Base-by-base conservation (phyloP, 2,329 filamentous ascomycete genomes). In the Calonectria ilicicola region DNA sequence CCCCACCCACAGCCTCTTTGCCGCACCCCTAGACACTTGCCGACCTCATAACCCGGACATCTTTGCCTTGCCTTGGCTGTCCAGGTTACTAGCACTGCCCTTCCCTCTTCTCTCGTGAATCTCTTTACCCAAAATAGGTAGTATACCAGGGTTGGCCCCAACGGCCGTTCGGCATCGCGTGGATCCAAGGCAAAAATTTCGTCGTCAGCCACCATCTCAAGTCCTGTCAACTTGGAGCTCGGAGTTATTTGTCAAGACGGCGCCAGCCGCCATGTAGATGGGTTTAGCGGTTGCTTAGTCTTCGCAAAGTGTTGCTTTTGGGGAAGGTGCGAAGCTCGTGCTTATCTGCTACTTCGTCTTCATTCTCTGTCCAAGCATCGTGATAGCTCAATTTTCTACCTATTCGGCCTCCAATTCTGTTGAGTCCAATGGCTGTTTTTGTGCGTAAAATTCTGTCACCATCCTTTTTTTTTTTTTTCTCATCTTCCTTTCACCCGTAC, bases 401-500 rank as follows among this genome's bases (percentile, higher is more conserved):
- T 19, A 5, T 38, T 38, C 14, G 7, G n/a, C 8, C 3, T 38
- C 38, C 7, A 23, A 12, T 23, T 53, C 29, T 21, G 51, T 49
- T 17, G 29, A 42, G 40, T 17, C 47, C 44, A 63, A 63, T 58
- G 26, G 12, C 4, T 47, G 12, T 56, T 21, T 26, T 47, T 21
- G 27, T 14, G 23, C 44, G 40, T 51, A 35, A 26, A 53, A 72
- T 32, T 32, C 29, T 32, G 26, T n/a, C 32, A 7, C 40, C 56
- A 63, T 46, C 47, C 19, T 44, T 17, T 32, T 47, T 53, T 32
- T 29, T 44, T 69, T 23, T 44, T 38, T 40, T 58, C 44, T 27
- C 40, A 60, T 71, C 64, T 65, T 32, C 62, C 70, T 51, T 73
- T 35, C 56, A 70, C 58, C 62, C 56, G 42, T 47, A 51, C 60